These are phyloP conservation scores for Gymnopus androsaceus DNA, from an alignment of 1,284 basidiomycete genomes.

Conservation along the genomic window DNA sequence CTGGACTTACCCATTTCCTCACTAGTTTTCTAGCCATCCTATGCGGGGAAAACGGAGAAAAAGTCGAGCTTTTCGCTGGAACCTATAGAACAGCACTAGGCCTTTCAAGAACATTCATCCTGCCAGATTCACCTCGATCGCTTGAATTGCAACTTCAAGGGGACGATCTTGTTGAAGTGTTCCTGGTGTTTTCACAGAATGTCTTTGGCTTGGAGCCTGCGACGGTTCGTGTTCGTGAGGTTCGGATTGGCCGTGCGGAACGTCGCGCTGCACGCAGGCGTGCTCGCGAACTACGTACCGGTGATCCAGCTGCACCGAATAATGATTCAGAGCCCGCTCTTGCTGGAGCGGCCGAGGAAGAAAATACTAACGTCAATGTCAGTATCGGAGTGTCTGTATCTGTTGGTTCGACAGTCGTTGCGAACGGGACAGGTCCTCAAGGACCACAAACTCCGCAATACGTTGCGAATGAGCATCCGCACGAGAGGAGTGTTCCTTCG, in stretches of 20 bases:
- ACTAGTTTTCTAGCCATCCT: slow-evolving; percentile 86
- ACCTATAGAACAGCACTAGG: slow-evolving; percentile 80
- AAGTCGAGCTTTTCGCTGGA: slow-evolving; percentile 87
- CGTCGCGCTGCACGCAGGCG: slow-evolving; percentile 78
- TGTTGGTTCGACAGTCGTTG: slow-evolving; percentile 32
- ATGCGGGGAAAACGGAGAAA: slow-evolving; percentile 90
- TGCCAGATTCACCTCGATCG: slow-evolving; percentile 83
- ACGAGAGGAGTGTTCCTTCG: slow-evolving; percentile 23
- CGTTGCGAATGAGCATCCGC: slow-evolving; percentile 43
- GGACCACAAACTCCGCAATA: slow-evolving; percentile 39
- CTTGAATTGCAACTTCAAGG: slow-evolving; percentile 88
- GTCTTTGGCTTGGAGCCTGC: slow-evolving; percentile 88
- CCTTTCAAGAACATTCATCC: slow-evolving; percentile 81
- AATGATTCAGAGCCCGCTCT: slow-evolving; percentile 46
- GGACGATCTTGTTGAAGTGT: slow-evolving; percentile 86
- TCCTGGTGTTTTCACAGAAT: slow-evolving; percentile 85
- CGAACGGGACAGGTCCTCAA: slow-evolving; percentile 27
- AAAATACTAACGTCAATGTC: slow-evolving; percentile 63
- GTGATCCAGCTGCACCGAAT: slow-evolving; percentile 47
- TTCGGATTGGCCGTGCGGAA: slow-evolving; percentile 83
- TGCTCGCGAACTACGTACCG: slow-evolving; percentile 62
- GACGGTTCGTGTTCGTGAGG: slow-evolving; percentile 87
- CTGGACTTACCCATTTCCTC: not conserved
- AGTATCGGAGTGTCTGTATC: slow-evolving; percentile 63
- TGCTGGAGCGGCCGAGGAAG: slow-evolving; percentile 37